These are phyloP conservation scores for Chaetomium sp. DNA, from an alignment of 2,329 filamentous ascomycete species.

Conservation along the genomic window DNA sequence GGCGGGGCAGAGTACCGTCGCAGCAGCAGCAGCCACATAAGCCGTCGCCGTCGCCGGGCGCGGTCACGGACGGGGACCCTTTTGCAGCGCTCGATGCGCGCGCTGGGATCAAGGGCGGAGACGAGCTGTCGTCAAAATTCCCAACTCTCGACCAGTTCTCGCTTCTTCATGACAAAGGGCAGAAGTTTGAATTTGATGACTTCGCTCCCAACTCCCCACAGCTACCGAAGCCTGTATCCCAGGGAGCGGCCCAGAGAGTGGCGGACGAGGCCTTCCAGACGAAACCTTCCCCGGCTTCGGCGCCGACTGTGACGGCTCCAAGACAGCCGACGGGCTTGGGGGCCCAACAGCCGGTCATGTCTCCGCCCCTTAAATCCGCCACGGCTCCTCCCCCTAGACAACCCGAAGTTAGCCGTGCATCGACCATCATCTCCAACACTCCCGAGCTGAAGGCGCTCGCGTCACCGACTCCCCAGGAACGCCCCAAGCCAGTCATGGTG, in stretches of 20 bases:
- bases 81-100: constrained; percentile 83
- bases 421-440: constrained; percentile 56
- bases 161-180: constrained; percentile 74
- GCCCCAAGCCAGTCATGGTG: constrained; percentile 35
- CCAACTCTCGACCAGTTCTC: constrained; percentile 92
- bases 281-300: constrained; percentile 26
- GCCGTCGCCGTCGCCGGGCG: constrained; percentile 61
- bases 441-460: constrained; percentile 55
- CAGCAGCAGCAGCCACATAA: constrained; percentile 41
- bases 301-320: constrained; percentile 26
- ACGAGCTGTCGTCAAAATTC: constrained; percentile 80
- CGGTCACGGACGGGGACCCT: constrained; percentile 68
- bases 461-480: constrained; percentile 34
- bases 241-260: constrained; percentile 66
- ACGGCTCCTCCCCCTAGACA: constrained; percentile 36
- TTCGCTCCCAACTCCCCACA: constrained; percentile 40
- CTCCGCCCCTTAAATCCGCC: constrained; percentile 33
- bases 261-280: constrained; percentile 77
- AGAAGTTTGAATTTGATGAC: constrained; percentile 76
- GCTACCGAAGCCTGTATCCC: constrained; percentile 50
- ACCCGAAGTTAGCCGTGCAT: constrained; percentile 51
- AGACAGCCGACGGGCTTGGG: constrained; percentile 27
- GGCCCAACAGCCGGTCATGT: constrained; percentile 27
- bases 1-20: constrained; percentile 66
- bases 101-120: constrained; percentile 46